A percentile compares a stretch with the other conserved stretches of the same genome.
Evolutionary conservation across 1,284 basidiomycete species (phyloP).

Genomic region (Boletellus deceptivus): DNA sequence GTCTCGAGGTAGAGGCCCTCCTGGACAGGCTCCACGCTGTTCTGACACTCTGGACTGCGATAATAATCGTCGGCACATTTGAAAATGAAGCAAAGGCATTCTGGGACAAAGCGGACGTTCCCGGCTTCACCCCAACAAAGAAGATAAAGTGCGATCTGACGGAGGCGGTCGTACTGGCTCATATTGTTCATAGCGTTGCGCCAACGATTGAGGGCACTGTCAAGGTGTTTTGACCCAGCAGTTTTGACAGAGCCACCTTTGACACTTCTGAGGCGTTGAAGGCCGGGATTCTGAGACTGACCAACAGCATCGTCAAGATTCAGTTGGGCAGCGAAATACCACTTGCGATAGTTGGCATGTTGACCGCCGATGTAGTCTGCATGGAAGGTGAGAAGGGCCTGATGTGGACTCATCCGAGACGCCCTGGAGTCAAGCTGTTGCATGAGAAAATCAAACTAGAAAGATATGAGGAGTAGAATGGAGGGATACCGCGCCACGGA

Average conservation of each 20-base stretch:
- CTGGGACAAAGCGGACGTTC: constrained; percentile 95
- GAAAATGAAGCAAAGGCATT: constrained; percentile 99
- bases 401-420: constrained; percentile 98
- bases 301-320: constrained; percentile 99
- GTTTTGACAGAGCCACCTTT: constrained; percentile 59
- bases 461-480: constrained; percentile 2
- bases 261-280: constrained; percentile 85
- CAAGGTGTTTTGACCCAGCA: constrained; percentile 80
- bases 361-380: constrained; percentile 99
- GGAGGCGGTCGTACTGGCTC: constrained; percentile 96
- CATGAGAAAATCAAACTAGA: constrained; percentile 96
- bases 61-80: constrained; percentile 99
- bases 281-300: constrained; percentile 89
- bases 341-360: constrained; percentile 96
- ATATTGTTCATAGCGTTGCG: constrained; percentile 98
- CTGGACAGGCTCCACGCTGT: constrained; percentile 88
- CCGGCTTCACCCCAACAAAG: constrained; percentile 99
- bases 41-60: constrained; percentile 97
- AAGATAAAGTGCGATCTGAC: constrained; percentile 94
- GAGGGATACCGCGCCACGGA: constrained; percentile 35
- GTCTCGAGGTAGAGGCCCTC: constrained; percentile 93
- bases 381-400: constrained; percentile 93
- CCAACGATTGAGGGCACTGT: constrained; percentile 93
- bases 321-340: constrained; percentile 99
- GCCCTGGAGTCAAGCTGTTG: constrained; percentile 94